Evolutionary conservation across 2,329 filamentous ascomycete genomes (phyloP).

Genomic region (Hypomyces rosellus): DNA sequence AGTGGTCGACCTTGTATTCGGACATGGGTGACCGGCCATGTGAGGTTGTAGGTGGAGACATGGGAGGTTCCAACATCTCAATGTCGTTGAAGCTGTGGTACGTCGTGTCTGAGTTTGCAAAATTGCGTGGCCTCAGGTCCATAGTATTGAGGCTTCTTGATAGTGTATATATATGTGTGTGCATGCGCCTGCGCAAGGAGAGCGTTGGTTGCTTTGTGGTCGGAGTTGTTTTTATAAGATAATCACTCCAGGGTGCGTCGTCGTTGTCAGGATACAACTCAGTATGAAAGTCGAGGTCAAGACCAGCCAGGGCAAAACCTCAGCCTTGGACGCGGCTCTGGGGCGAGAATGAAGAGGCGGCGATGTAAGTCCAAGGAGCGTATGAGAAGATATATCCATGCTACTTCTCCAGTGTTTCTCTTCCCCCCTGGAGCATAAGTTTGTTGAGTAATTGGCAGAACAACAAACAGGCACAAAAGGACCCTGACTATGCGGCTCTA

Average conservation of each 20-base stretch:
- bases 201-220: neutral
- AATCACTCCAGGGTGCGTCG: neutral
- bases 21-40: constrained; percentile 17
- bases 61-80: constrained; percentile 39
- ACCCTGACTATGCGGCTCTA: no score
- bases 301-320: constrained; percentile 1
- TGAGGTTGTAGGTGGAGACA: constrained; percentile 21
- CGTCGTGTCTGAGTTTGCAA: constrained; percentile 42
- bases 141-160: constrained; percentile 1
- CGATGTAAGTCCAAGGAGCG: neutral
- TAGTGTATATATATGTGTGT: no score
- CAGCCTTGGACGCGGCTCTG: neutral
- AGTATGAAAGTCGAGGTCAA: neutral
- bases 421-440: neutral
- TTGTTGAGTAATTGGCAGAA: neutral
- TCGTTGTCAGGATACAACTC: neutral
- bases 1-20: constrained; percentile 18
- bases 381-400: constrained; percentile 4
- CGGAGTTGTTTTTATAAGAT: no score
- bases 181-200: neutral
- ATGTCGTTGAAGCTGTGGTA: constrained; percentile 51
- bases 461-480: neutral
- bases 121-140: constrained; percentile 27
- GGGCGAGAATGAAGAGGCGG: neutral
- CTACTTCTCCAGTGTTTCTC: neutral